Evolutionary conservation across 306 rosid species (phyloP).

Genomic region (Astragalus glycyphyllos): DNA sequence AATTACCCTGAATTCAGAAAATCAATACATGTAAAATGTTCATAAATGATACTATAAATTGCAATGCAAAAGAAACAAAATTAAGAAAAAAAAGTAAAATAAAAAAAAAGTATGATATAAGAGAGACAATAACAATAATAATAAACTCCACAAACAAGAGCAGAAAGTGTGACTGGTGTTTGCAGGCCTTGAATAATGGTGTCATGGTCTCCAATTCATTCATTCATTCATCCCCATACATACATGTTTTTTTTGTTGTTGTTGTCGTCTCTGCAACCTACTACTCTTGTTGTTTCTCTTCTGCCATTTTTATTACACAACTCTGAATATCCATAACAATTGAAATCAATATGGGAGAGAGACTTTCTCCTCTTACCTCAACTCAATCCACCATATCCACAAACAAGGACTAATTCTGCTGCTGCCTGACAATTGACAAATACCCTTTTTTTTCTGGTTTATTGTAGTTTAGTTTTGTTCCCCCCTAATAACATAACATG

Average conservation of each 20-base stretch:
- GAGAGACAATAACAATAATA: slow-evolving; percentile 65
- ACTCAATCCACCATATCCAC: slow-evolving; percentile 46
- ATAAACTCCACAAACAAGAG: slow-evolving; percentile 68
- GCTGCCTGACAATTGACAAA: slow-evolving; percentile 22
- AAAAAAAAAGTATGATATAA: slow-evolving; percentile 64
- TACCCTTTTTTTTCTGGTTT: slow-evolving; percentile 32
- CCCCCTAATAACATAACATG: slow-evolving; percentile 35
- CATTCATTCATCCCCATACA: slow-evolving; percentile 78
- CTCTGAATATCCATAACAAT: slow-evolving; percentile 84
- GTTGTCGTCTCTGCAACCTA: slow-evolving; percentile 80
- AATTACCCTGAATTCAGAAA: slow-evolving; percentile 55
- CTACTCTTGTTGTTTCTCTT: no score
- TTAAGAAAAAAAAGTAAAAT: slow-evolving; percentile 42
- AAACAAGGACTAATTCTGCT: slow-evolving; percentile 30
- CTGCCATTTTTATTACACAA: slow-evolving; percentile 88
- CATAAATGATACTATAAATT: slow-evolving; percentile 81
- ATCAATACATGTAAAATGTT: slow-evolving; percentile 82
- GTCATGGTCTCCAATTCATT: slow-evolving; percentile 67
- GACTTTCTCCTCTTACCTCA: slow-evolving; percentile 69
- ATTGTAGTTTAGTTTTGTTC: slow-evolving; percentile 34
- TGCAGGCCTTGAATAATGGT: slow-evolving; percentile 69
- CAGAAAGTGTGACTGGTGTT: slow-evolving; percentile 55
- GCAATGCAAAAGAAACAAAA: slow-evolving; percentile 58
- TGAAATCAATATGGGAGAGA: slow-evolving; percentile 78
- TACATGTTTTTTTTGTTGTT: slow-evolving; percentile 60